Conservation (phyloP, 2,329 filamentous ascomycete species). For the Ceratocystis harringtonii region DNA sequence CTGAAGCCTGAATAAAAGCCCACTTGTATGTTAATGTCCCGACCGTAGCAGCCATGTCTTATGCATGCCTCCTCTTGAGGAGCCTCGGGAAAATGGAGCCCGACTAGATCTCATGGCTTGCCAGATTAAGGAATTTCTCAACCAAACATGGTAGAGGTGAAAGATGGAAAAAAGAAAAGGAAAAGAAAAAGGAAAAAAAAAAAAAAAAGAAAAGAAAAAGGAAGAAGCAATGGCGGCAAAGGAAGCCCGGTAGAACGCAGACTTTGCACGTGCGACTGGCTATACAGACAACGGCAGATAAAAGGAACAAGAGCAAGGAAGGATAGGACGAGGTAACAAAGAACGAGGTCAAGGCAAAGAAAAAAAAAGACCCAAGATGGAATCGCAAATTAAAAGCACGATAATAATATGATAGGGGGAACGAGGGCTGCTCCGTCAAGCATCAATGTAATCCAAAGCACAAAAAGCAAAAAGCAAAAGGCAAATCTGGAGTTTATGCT, state of each 20-base stretch:
- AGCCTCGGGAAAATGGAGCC: not conserved
- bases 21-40: not conserved
- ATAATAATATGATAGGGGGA: not conserved
- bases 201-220: not conserved
- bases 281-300: constrained; percentile 7
- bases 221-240: not conserved
- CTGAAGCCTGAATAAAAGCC: not conserved
- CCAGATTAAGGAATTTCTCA: too few relatives aligned
- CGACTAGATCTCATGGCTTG: not conserved
- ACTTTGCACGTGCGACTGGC: constrained; percentile 3
- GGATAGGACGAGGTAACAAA: not conserved
- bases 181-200: not conserved
- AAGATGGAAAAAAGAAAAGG: not conserved
- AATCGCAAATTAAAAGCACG: too few relatives aligned
- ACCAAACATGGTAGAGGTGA: not conserved
- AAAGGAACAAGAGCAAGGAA: not conserved
- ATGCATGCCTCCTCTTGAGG: not conserved
- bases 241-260: not conserved
- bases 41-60: not conserved
- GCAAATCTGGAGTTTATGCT: constrained; percentile 24
- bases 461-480: not conserved
- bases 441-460: not conserved
- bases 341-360: not conserved
- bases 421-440: not conserved
- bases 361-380: too few relatives aligned